Evolutionary conservation across 768 basidiomycete genomes (phyloP).

Genomic region (Scleroderma citrinum): DNA sequence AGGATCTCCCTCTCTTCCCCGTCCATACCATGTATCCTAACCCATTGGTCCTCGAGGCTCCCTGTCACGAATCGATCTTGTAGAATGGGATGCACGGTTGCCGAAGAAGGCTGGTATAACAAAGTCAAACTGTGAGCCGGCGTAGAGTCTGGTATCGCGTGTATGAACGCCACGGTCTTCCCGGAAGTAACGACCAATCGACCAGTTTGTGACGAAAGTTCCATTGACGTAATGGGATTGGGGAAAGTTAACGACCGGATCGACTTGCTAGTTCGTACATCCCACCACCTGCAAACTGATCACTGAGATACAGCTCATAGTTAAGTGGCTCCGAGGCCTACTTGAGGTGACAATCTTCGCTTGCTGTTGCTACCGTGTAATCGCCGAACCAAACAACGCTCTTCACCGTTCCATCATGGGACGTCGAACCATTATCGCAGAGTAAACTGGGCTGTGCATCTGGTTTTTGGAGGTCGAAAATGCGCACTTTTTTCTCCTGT

Average conservation of each 20-base stretch:
- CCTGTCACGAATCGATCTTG: slow-evolving; percentile 93
- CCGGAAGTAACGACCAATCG: slow-evolving; percentile 89
- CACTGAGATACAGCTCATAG: slow-evolving; percentile 1
- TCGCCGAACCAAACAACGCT: slow-evolving; percentile 93
- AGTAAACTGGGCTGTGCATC: slow-evolving; percentile 86
- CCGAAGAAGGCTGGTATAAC: slow-evolving; percentile 85
- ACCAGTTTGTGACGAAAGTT: slow-evolving; percentile 74
- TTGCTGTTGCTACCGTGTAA: slow-evolving; percentile 80
- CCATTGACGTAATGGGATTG: slow-evolving; percentile 89
- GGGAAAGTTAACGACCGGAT: slow-evolving; percentile 68
- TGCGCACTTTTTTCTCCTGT: slow-evolving; percentile 94
- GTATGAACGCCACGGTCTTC: slow-evolving; percentile 88
- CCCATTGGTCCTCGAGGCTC: slow-evolving; percentile 89
- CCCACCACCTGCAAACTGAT: slow-evolving; percentile 80
- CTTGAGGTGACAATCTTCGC: slow-evolving; percentile 91
- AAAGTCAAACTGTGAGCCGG: slow-evolving; percentile 74
- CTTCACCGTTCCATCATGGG: slow-evolving; percentile 88
- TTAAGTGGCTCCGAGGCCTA: slow-evolving; percentile 28
- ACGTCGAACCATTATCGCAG: slow-evolving; percentile 47
- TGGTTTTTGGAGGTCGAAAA: slow-evolving; percentile 84
- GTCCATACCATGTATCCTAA: slow-evolving; percentile 84
- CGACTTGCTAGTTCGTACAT: slow-evolving; percentile 71
- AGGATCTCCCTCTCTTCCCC: slow-evolving; percentile 88
- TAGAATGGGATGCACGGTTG: slow-evolving; percentile 86
- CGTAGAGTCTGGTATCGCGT: slow-evolving; percentile 55